A percentile compares a stretch with the other conserved stretches of the same genome.
Conservation (phyloP, 305 asterid species). For the Solanum aculeatissimum region DNA sequence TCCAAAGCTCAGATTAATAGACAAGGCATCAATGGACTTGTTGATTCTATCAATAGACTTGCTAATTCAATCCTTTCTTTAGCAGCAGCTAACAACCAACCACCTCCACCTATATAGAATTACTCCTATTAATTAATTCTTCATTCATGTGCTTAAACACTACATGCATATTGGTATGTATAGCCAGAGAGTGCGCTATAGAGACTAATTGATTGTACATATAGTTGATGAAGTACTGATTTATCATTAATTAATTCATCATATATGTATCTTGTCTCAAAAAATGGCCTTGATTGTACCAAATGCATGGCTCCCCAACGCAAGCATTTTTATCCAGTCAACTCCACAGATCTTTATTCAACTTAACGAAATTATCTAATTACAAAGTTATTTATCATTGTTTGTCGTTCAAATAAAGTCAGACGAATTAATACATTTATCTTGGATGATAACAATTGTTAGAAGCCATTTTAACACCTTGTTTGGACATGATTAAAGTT, state of each 20-base stretch:
- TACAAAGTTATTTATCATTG: no score
- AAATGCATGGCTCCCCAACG: background rate
- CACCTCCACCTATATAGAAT: constrained; percentile 15
- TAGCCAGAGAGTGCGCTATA: background rate
- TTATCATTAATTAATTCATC: background rate
- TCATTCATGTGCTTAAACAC: background rate
- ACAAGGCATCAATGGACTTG: constrained; percentile 64
- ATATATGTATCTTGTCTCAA: no score
- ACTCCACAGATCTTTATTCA: no score
- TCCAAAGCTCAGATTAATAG: constrained; percentile 62
- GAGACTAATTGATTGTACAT: constrained; percentile 16
- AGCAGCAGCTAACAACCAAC: constrained; percentile 33
- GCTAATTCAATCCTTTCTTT: constrained; percentile 71
- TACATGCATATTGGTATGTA: background rate
- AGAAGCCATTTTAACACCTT: no score
- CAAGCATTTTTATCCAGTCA: no score
- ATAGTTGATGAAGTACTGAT: background rate
- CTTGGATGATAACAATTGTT: no score
- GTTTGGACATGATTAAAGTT: no score
- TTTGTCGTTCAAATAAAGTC: no score
- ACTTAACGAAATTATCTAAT: no score
- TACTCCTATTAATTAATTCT: background rate
- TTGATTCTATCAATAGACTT: constrained; percentile 78
- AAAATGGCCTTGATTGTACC: background rate
- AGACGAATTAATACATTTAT: no score